Evolutionary conservation across 345 rosid species (phyloP), one percentile per base, ranked within the genome.

Genomic region (Rhodamnia rubescens): DNA sequence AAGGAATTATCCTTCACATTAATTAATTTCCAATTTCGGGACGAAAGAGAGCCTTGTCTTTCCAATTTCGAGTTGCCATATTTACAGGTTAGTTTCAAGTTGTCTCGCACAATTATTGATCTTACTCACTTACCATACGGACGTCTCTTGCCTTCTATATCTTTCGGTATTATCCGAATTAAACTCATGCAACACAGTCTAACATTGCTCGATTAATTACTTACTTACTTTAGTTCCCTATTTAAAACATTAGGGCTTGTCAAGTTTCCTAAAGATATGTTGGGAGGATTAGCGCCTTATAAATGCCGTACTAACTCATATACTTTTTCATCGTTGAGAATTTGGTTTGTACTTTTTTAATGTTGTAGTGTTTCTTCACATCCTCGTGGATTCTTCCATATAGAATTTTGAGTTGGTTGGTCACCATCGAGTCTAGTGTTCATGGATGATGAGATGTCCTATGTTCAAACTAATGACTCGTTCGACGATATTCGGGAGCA

Each of bases 371-470:
- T 69, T 40, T 69, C 47, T 69, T 36, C 26, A 40, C 18, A 69
- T 36, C 32, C 42, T 22, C 59, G 59, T 10, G 59, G 59, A 26
- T 56, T 53, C 7, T 53, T 53, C 54, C 15, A 22, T 29, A 18
- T 36, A 32, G 47, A 69, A 69, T 47, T 69, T 69, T 32, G 78
- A 32, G 78, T 69, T 36, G 57, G 36, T 58, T 50, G 54, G 84
- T 81, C 5, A 3, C 51, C 24, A 29, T 22, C 26, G 75, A 83
- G 54, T 81, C 51, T 44, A 21, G 78, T 42, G 75, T 42, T 32
- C 51, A 96, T 96, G 99, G 98, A 96, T 32, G 93, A 91, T 89
- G 98, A 92, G 85, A 94, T 92, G 87, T 82, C 93, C 80, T 86
- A 89, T 2, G 81, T 87, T 64, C 92, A 91, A 0, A 47, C 89